Percentiles rank a stretch among this genome's conserved stretches.
These are phyloP conservation scores for Leccinum arenicola DNA, from an alignment of 768 basidiomycete species.

Conservation along the genomic window DNA sequence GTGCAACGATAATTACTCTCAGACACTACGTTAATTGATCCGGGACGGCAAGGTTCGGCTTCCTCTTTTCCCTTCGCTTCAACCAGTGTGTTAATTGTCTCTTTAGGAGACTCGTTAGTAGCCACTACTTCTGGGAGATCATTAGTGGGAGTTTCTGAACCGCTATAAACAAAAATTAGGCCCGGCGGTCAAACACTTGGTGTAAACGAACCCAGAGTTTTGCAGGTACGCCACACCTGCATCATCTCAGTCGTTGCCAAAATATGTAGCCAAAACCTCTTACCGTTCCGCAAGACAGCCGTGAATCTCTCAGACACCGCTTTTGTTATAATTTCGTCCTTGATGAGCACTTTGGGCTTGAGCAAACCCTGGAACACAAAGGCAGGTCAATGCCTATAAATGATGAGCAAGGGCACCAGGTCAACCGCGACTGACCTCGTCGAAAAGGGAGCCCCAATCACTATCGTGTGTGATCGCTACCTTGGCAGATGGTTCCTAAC, in stretches of 20 bases:
- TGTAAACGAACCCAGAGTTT: slow-evolving; percentile 12
- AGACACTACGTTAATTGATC: slow-evolving; percentile 23
- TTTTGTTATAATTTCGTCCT: slow-evolving; percentile 8
- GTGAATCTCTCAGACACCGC: slow-evolving; percentile 14
- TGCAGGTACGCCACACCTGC: slow-evolving; percentile 21
- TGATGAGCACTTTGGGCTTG: slow-evolving; percentile 9
- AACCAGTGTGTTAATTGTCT: background rate
- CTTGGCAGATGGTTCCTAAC: slow-evolving; percentile 21
- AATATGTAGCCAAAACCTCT: background rate
- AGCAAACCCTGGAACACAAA: slow-evolving; percentile 7
- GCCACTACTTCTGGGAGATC: background rate
- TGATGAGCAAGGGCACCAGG: background rate
- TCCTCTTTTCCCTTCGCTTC: background rate
- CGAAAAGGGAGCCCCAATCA: slow-evolving; percentile 21
- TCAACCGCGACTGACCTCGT: slow-evolving; percentile 7
- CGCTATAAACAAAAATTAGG: slow-evolving; percentile 2
- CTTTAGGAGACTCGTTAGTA: background rate
- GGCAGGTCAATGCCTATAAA: background rate
- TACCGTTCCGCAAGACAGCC: slow-evolving; percentile 9
- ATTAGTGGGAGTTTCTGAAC: background rate
- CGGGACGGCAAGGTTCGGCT: background rate
- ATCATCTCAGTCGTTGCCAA: background rate
- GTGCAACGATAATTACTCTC: slow-evolving; percentile 22
- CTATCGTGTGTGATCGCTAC: slow-evolving; percentile 26
- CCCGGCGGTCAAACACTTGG: background rate